Base-by-base conservation (phyloP, 1,139 yeast genomes). In the Kodamaea ohmeri region DNA sequence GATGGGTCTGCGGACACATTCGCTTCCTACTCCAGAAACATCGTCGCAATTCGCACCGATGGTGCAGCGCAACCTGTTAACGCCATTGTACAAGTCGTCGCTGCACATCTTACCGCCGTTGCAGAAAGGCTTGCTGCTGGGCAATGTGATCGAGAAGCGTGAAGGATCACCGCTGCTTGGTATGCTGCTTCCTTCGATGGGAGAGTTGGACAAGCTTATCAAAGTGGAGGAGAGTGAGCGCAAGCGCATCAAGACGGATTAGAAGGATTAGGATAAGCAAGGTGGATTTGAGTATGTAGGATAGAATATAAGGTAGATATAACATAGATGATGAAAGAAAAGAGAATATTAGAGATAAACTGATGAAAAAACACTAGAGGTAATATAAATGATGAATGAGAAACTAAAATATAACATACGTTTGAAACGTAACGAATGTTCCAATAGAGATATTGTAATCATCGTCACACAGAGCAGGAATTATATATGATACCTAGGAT, bases 171-270 rank as follows among this genome's bases (percentile, higher is more conserved):
- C 32, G 15, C 12, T 24, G 26, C n/a, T 12, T 11, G 36, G 26
- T 16, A 13, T 40, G 17, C 56, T 50, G 34, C 50, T 63, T 16
- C 71, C 71, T 2, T 60, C 65, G 17, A 69, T 67, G 21, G 60
- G 61, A 37, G 73, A 67, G 45, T 55, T 67, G 32, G 71, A 65
- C 39, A 63, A 61, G 38, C 56, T 63, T 21, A 60, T 67, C 39
- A 53, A 58, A 34, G 32, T 21, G 13, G 35, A 20, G 32, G 26
- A 31, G 25, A 21, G 29, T 6, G 31, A 28, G 15, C 18, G 32
- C 17, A 29, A 29, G 24, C 18, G 32, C n/a, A 12, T 29, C 3
- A 29, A 19, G 32, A 6, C 15, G 29, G 11, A 19, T 3, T 29
- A 5, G 13, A 14, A 6, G 20, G 16, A 20, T 7, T 20, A 20